Evolutionary conservation across 768 basidiomycete genomes (phyloP).

Genomic region (Gautieria morchelliformis): DNA sequence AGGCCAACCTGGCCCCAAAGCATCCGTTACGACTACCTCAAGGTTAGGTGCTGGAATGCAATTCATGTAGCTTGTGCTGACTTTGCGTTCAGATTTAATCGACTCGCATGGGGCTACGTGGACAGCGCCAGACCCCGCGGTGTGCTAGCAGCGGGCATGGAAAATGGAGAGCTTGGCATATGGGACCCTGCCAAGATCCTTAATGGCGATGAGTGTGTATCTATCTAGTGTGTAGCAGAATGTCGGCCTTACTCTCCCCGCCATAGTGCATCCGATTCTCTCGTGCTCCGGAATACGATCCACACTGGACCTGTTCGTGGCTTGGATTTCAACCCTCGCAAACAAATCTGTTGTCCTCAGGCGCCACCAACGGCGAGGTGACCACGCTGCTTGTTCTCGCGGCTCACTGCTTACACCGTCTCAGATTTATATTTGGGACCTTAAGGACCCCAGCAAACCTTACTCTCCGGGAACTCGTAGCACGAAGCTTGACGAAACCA

Average conservation of each 20-base stretch:
- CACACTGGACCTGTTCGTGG: slow-evolving; percentile 93
- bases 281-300: slow-evolving; percentile 75
- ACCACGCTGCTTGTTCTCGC: slow-evolving; percentile 13
- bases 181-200: slow-evolving; percentile 96
- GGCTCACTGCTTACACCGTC: slow-evolving; percentile 10
- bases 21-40: slow-evolving; percentile 58
- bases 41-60: slow-evolving; percentile 33
- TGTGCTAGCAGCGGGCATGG: slow-evolving; percentile 90
- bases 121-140: slow-evolving; percentile 57
- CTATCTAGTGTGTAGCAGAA: not conserved
- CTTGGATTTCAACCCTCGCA: slow-evolving; percentile 88
- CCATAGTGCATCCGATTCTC: slow-evolving; percentile 48
- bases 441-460: slow-evolving; percentile 86
- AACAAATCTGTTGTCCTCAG: slow-evolving; percentile 80
- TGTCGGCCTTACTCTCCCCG: slow-evolving; percentile 1
- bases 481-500: slow-evolving; percentile 89
- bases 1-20: slow-evolving; percentile 51
- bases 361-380: slow-evolving; percentile 85
- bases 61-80: slow-evolving; percentile 10
- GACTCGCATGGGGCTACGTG: slow-evolving; percentile 80
- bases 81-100: slow-evolving; percentile 63
- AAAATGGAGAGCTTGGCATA: slow-evolving; percentile 85
- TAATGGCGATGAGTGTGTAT: slow-evolving; percentile 55
- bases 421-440: slow-evolving; percentile 93
- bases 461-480: slow-evolving; percentile 73